A percentile compares a stretch with the other conserved stretches of the same genome.
Evolutionary conservation across 495 filamentous ascomycete species (phyloP).

Genomic region (Glonium stellatum): DNA sequence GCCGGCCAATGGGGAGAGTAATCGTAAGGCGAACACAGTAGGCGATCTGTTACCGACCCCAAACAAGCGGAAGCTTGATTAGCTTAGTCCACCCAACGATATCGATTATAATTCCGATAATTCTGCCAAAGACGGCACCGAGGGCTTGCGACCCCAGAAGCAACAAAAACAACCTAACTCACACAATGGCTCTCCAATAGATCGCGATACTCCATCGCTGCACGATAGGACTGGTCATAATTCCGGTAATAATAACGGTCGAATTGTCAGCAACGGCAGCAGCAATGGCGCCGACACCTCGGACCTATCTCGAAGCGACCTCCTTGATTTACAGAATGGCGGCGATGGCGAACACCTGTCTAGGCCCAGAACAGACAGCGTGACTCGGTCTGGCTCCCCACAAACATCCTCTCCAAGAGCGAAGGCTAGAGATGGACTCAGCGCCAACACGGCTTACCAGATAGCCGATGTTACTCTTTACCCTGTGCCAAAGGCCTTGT

Average conservation of each 20-base stretch:
- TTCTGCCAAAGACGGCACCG: not conserved
- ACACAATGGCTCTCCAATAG: not conserved
- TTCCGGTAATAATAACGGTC: not conserved
- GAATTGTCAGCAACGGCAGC: not conserved
- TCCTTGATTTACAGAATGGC: too few species aligned
- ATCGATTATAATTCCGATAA: constrained; percentile 1
- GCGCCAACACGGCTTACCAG: not conserved
- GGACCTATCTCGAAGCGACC: too few species aligned
- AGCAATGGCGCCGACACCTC: not conserved
- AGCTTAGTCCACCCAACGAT: not conserved
- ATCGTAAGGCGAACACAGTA: not conserved
- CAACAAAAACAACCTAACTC: not conserved
- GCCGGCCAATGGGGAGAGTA: constrained; percentile 1
- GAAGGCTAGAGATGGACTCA: constrained; percentile 1
- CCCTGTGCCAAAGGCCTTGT: not conserved
- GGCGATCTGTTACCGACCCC: constrained; percentile 1
- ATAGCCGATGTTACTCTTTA: constrained; percentile 5
- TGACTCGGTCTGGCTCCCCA: constrained; percentile 3
- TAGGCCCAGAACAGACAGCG: not conserved
- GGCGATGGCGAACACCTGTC: not conserved
- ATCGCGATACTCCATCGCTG: not conserved
- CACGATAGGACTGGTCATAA: not conserved
- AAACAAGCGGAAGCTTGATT: not conserved
- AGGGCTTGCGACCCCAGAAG: not conserved
- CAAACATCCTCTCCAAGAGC: constrained; percentile 1